Percentiles rank a stretch among this genome's conserved stretches.
These are phyloP conservation scores for Leccinum arenicola DNA, from an alignment of 768 basidiomycete genomes.

Conservation along the genomic window DNA sequence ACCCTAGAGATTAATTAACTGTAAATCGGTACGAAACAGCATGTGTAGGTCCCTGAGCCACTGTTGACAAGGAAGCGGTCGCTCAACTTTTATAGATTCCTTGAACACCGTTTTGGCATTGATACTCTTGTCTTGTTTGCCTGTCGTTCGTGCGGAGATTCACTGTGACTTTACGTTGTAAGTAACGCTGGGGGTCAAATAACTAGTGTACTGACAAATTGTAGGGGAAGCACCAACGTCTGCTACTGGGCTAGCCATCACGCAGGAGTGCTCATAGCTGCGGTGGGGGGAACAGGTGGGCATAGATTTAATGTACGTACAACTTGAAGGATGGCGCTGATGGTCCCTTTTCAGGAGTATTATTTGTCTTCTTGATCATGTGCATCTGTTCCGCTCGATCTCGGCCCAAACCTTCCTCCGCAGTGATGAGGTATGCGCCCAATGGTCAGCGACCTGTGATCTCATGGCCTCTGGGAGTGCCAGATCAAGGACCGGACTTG, in stretches of 20 bases:
- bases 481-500: background rate
- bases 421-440: conserved; percentile 1
- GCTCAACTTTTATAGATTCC: conserved; percentile 5
- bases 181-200: background rate
- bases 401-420: background rate
- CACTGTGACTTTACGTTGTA: conserved; percentile 7
- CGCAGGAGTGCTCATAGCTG: background rate
- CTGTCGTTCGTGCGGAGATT: conserved; percentile 11
- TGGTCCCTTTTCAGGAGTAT: background rate
- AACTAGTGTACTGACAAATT: background rate
- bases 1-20: background rate
- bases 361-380: conserved; percentile 3
- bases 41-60: conserved; percentile 13
- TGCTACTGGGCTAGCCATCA: conserved; percentile 8
- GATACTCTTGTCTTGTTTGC: conserved; percentile 7
- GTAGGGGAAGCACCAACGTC: conserved; percentile 5
- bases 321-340: background rate
- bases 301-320: background rate
- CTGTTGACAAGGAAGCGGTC: background rate
- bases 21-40: background rate
- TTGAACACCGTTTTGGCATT: conserved; percentile 1
- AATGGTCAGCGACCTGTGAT: background rate
- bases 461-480: background rate
- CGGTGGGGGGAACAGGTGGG: conserved; percentile 5
- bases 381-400: background rate